Base-by-base conservation (phyloP, 345 rosid genomes). In the Eucalyptus guilfoylei region DNA sequence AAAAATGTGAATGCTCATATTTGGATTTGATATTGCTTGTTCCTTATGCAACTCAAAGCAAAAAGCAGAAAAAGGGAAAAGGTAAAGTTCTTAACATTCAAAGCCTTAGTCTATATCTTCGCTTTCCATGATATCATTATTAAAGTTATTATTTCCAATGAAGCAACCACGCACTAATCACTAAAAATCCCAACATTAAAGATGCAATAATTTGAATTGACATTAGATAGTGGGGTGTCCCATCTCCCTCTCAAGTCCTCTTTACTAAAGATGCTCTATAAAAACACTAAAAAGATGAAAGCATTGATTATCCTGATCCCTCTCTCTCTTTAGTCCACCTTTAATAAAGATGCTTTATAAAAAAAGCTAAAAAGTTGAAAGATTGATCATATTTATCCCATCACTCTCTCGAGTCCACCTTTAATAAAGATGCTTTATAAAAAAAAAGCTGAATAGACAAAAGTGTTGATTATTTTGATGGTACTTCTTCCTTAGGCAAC, bases 41-140 rank as follows among this genome's bases (percentile, higher is more conserved):
- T 55, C 13, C 30, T 55, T 9, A 55, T 6, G 62, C 62, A 4
- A 55, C 62, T 24, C 30, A 55, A 55, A 55, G 30, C 62, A 47
- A 47, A 47, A 55, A 2, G 62, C 13, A 55, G 12, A 55, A 52
- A 52, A 23, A 52, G 1, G 55, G 55, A 52, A 54, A 54, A 54
- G 11, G 60, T 54, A 4, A 54, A 54, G 60, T 23, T 1, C n/a
- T 58, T 58, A 62, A n/a, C 21, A 64, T 64, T 64, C 15, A 64
- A 14, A 64, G 37, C 9, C 5, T n/a, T 64, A 0, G 11, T n/a
- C 76, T 14, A n/a, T n/a, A 15, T 0, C 9, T n/a, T n/a, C 76
- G 1, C n/a, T n/a, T 64, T 64, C 37, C 76, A n/a, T n/a, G 21
- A 7, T 4, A 64, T 14, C 40, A 16, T 14, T 67, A 67, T n/a